phyloP scores from a whole-genome alignment of 148 eudicot genomes.

The Nyssa sinensis region DNA sequence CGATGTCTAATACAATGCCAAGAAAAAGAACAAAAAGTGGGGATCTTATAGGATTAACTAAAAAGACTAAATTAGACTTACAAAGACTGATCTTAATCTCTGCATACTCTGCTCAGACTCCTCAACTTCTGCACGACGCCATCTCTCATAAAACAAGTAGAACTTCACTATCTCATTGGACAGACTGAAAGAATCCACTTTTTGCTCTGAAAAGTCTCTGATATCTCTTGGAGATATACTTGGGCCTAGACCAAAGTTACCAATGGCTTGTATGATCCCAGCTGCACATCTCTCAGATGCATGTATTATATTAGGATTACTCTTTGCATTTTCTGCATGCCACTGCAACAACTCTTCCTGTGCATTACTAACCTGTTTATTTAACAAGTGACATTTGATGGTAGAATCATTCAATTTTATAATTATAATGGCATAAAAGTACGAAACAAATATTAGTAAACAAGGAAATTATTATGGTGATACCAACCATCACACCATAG shows the following conservation, averaged over 20 bases:
- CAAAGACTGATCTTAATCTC: slow-evolving; percentile 32
- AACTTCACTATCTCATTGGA: slow-evolving; percentile 41
- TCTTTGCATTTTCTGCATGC: slow-evolving; percentile 39
- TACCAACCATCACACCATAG: slow-evolving; percentile 49
- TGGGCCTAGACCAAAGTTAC: slow-evolving; percentile 45
- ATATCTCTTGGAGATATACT: slow-evolving; percentile 36
- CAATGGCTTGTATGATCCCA: slow-evolving; percentile 51
- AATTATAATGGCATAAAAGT: background rate
- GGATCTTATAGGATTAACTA: background rate
- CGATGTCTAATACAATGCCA: no score
- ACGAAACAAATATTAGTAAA: background rate
- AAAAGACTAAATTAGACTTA: slow-evolving; percentile 19
- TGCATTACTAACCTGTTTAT: slow-evolving; percentile 42
- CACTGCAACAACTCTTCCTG: slow-evolving; percentile 53
- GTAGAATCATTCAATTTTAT: background rate
- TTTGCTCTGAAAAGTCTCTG: slow-evolving; percentile 23
- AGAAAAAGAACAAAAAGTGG: no score
- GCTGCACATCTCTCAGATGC: slow-evolving; percentile 48
- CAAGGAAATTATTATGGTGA: background rate
- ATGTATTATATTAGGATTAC: slow-evolving; percentile 39
- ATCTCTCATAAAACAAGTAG: slow-evolving; percentile 43
- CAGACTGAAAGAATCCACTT: slow-evolving; percentile 27
- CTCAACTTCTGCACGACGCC: slow-evolving; percentile 41
- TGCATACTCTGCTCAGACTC: slow-evolving; percentile 28
- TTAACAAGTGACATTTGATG: background rate